These are phyloP conservation scores for Adenanthera pavonina DNA, from an alignment of 306 rosid genomes.

Conservation along the genomic window DNA sequence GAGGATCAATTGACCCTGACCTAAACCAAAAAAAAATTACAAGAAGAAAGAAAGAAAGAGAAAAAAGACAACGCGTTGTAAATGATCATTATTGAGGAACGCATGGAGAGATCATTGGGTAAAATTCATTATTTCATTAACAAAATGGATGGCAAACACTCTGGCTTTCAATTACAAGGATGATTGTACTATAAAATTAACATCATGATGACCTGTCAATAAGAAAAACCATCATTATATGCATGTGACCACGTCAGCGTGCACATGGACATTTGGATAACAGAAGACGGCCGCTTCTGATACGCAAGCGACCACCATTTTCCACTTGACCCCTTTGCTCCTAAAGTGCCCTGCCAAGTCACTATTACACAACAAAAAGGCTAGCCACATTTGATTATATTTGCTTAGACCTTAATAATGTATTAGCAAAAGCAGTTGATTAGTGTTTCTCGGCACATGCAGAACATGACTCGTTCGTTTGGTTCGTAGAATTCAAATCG, in stretches of 20 bases:
- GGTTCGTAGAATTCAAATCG: constrained; percentile 12
- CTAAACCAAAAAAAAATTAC: no score
- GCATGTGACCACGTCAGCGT: constrained; percentile 18
- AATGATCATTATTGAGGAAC: background rate
- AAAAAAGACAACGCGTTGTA: background rate
- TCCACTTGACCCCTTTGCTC: background rate
- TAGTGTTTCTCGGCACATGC: constrained; percentile 10
- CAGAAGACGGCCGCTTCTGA: background rate
- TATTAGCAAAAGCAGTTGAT: background rate
- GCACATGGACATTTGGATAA: constrained; percentile 17
- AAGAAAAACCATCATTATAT: background rate
- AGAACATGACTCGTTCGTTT: constrained; percentile 1
- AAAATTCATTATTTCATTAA: background rate
- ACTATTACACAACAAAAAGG: background rate
- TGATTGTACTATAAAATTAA: background rate
- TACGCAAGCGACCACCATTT: constrained; percentile 2
- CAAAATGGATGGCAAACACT: background rate
- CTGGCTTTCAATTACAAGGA: background rate
- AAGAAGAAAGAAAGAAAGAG: background rate
- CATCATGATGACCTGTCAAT: constrained; percentile 18
- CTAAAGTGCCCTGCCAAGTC: constrained; percentile 3
- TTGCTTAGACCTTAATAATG: constrained; percentile 7
- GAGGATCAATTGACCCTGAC: background rate
- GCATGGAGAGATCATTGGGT: background rate
- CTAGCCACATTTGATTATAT: background rate